Base-by-base conservation (phyloP, 208 protist genomes). In the Wallacemonas sp. region DNA sequence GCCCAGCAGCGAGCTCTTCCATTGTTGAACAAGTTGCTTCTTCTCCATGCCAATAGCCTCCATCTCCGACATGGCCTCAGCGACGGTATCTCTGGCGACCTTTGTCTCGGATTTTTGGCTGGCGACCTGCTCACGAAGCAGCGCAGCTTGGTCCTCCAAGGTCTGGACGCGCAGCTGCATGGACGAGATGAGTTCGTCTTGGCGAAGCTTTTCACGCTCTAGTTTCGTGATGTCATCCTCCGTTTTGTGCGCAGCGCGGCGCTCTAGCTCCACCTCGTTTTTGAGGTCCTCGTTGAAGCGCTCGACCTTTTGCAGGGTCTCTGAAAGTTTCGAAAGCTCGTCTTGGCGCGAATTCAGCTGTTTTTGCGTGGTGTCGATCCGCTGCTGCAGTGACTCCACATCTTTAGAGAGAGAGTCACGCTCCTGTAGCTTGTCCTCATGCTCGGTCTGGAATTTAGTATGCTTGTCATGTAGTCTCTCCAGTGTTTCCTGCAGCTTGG, bases 201-300 rank as follows among this genome's bases (percentile, higher is more conserved):
- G 93, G n/a, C 85, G 75, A 22, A 94, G 73, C 69, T 99, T 98
- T 36, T 85, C 80, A 34, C 79, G 79, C 63, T 98, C 96, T 8
- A 98, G 80, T 70, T 92, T 85, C n/a, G 84, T 88, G 69, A 98
- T 96, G 61, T 97, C 92, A 68, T 97, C 91, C 73, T 99, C 95
- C 1, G 95, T 97, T 69, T 98, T 98, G 75, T 98, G 94, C 0
- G 97, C 93, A 1, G 91, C 96, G 30, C 94, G 92, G n/a, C 92
- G 79, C 64, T 97, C 95, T 9, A 98, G 79, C 36, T 93, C 81
- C 52, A 98, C 97, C 65, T 99, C 91, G 63, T 75, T 74, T 67
- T 97, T 92, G 52, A 98, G 83, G 52, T 98, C 78, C 13, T 93
- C 84, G 77, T 98, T 98, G 78, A 96, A 98, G n/a, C 92, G 68